A percentile compares a stretch with the other conserved stretches of the same genome.
phyloP scores from a whole-genome alignment of 176 grass and related monocot species.

The Aegilops tauschii region DNA sequence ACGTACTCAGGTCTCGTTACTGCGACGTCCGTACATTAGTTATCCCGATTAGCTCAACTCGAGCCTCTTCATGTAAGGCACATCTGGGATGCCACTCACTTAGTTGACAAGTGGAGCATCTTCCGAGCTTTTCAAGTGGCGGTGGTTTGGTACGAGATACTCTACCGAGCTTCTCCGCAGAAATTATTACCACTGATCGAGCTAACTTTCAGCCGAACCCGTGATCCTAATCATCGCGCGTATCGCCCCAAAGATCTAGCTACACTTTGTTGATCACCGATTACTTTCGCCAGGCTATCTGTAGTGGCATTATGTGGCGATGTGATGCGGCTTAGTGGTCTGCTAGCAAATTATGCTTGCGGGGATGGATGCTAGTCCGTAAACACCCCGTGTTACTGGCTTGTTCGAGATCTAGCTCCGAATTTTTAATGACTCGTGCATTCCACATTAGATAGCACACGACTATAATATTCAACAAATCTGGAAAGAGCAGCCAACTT shows the following conservation, averaged over 20 bases:
- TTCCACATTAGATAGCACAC: neutral
- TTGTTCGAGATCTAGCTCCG: neutral
- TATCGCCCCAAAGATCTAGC: neutral
- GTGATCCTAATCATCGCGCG: conserved; percentile 24
- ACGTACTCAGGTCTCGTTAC: neutral
- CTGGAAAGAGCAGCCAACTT: neutral
- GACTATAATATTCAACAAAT: neutral
- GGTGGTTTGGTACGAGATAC: neutral
- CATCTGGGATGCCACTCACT: too few relatives aligned
- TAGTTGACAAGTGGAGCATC: too few relatives aligned
- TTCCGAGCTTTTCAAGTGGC: neutral
- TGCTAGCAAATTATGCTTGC: neutral
- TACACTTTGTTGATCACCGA: neutral
- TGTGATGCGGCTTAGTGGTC: neutral
- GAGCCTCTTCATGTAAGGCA: too few relatives aligned
- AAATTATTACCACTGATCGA: neutral
- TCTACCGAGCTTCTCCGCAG: neutral
- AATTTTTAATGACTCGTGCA: neutral
- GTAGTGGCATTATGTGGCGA: conserved; percentile 6
- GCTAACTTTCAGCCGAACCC: conserved; percentile 18
- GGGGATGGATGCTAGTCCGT: neutral
- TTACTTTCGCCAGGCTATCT: neutral
- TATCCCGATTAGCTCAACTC: too few relatives aligned
- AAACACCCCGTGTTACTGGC: neutral
- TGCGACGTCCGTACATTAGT: too few relatives aligned